Base-by-base conservation (phyloP, 257 asterid genomes). In the Datura wrightii region DNA sequence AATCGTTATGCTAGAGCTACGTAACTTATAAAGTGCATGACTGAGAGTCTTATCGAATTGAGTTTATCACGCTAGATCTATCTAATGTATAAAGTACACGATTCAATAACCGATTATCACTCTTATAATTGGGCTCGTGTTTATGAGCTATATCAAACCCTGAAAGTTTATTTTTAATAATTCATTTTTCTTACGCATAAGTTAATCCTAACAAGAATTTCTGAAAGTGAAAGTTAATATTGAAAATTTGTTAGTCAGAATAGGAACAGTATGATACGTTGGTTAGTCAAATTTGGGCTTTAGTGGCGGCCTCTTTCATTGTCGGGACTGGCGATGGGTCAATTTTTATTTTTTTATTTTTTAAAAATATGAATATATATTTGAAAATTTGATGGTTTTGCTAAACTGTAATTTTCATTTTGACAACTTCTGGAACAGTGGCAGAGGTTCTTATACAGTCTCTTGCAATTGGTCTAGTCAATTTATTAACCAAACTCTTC, bases 241-340 rank as follows among this genome's bases (percentile, higher is more conserved):
- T 76, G 82, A 52, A 31, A 50, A 50, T 74, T 46, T 52, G 24
- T 37, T 44, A 34, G 65, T 34, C 82, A 78, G 48, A 78, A 78
- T 52, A 9, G 3, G 65, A 78, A 78, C 31, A 52, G 3, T 52
- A 52, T 6, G 9, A 3, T 78, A 15, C 16, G 65, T 53, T 78
- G 63, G 46, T 50, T 78, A 4, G 82, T 78, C 82, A 78, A 78
- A 78, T 78, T 52, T 78, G 48, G 63, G 82, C 65, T 39, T 14
- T 78, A 7, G 63, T 34, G 82, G 34, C 8, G 48, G 7, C 65
- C 82, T 50, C 63, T 52, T 78, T 34, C 48, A 34, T 14, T 78
- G 82, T 78, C 82, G 16, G 63, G 44, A 48, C 59, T 34, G 41
- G 42, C 60, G 9, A 52, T 52, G 31, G 48, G 63, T 78, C 63